Evolutionary conservation across 345 rosid species (phyloP).

Genomic region (Punica granatum): DNA sequence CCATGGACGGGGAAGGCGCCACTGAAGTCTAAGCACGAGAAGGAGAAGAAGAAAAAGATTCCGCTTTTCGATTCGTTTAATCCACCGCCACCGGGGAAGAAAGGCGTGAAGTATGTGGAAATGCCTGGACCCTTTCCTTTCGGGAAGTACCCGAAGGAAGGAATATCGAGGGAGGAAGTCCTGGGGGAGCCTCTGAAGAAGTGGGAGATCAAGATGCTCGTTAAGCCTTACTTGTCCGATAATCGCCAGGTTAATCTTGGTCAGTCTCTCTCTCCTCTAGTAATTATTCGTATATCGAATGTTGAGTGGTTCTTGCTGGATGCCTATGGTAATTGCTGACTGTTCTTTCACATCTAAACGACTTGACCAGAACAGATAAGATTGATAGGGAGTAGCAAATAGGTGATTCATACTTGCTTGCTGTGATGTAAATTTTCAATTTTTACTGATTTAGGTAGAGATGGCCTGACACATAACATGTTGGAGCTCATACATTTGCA

Average conservation of each 20-base stretch:
- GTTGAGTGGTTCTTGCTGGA: not conserved
- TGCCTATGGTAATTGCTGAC: not conserved
- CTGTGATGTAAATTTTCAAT: not conserved
- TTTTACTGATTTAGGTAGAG: conserved; percentile 48
- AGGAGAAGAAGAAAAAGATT: conserved; percentile 53
- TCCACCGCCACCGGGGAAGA: conserved; percentile 52
- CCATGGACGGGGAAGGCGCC: conserved; percentile 99
- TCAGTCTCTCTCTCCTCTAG: conserved; percentile 21
- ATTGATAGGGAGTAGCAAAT: not conserved
- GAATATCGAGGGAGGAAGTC: conserved; percentile 53
- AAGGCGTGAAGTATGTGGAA: conserved; percentile 60
- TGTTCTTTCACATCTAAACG: not conserved
- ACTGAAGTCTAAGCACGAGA: conserved; percentile 42
- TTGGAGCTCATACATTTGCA: conserved; percentile 82
- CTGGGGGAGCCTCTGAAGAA: conserved; percentile 77
- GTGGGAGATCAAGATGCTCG: conserved; percentile 71
- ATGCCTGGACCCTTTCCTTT: conserved; percentile 59
- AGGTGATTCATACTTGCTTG: not conserved
- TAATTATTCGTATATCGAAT: not conserved
- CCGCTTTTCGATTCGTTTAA: conserved; percentile 70
- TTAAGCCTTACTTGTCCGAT: conserved; percentile 59
- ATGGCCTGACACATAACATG: conserved; percentile 96
- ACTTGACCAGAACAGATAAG: not conserved
- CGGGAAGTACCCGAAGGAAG: conserved; percentile 64
- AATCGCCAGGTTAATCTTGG: conserved; percentile 93